phyloP scores from a whole-genome alignment of 1,284 basidiomycete genomes.

The Rhodotorula mucilaginosa region DNA sequence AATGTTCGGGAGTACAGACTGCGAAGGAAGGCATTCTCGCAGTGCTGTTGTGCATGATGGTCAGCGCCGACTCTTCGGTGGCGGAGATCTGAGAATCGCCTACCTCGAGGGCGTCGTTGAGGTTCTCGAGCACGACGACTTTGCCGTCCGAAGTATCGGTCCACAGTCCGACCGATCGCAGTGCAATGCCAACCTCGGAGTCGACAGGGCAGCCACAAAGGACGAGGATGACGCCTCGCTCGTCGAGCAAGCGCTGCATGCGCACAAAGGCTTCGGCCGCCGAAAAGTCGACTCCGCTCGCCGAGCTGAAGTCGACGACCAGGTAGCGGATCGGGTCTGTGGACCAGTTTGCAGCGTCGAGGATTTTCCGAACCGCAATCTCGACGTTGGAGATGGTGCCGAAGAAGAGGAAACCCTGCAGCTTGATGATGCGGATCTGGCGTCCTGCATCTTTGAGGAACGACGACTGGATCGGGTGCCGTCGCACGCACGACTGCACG shows the following conservation, averaged over 20 bases:
- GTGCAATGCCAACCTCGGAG: constrained; percentile 65
- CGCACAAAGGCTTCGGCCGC: constrained; percentile 93
- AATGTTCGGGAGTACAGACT: constrained; percentile 47
- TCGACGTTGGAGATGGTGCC: constrained; percentile 55
- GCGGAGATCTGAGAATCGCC: constrained; percentile 53
- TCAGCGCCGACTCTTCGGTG: background rate
- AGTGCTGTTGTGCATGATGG: constrained; percentile 59
- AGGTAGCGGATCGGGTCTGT: constrained; percentile 83
- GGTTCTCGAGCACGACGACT: constrained; percentile 77
- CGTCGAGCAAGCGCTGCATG: constrained; percentile 75
- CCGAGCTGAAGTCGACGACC: constrained; percentile 78
- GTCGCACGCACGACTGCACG: constrained; percentile 79
- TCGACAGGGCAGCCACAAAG: constrained; percentile 72
- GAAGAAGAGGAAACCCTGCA: constrained; percentile 96
- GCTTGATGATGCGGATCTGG: constrained; percentile 82
- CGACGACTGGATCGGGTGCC: constrained; percentile 72
- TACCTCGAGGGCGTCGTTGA: constrained; percentile 92
- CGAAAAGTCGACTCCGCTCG: constrained; percentile 85
- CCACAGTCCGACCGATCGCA: constrained; percentile 73
- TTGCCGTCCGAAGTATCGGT: constrained; percentile 58
- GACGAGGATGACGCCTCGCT: constrained; percentile 76
- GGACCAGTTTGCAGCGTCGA: constrained; percentile 72
- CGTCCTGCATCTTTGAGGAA: constrained; percentile 88
- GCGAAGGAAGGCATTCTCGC: constrained; percentile 50
- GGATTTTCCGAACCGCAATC: constrained; percentile 63